These are phyloP conservation scores for Platismatia glauca DNA, from an alignment of 495 filamentous ascomycete species.

Conservation along the genomic window DNA sequence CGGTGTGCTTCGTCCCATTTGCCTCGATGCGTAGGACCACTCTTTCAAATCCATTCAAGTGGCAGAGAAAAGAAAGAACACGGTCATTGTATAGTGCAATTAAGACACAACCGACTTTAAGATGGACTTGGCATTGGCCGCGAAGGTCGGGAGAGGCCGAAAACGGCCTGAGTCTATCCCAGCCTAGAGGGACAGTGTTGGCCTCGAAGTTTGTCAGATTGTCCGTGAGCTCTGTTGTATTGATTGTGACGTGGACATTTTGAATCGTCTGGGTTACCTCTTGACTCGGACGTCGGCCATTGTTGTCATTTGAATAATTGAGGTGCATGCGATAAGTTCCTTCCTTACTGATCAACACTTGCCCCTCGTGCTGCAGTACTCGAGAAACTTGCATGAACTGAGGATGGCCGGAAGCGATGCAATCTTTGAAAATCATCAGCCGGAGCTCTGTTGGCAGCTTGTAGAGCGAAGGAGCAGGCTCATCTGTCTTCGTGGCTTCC, in stretches of 20 bases:
- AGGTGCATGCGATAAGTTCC: not conserved
- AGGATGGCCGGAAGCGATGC: not conserved
- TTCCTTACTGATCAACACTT: not conserved
- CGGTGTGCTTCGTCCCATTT: not conserved
- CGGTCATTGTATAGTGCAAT: too few species aligned
- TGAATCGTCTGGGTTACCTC: not conserved
- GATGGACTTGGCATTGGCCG: not conserved
- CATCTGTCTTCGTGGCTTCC: not conserved
- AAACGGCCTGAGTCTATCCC: too few species aligned
- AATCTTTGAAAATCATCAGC: not conserved
- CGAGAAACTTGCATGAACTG: not conserved
- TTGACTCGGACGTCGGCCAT: not conserved
- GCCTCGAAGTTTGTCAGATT: too few species aligned
- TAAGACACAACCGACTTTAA: not conserved
- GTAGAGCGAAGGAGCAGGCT: not conserved
- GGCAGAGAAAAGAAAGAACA: too few species aligned
- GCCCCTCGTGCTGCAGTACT: not conserved
- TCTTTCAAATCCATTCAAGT: not conserved
- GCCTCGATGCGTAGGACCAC: not conserved
- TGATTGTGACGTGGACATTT: not conserved
- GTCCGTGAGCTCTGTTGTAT: not conserved
- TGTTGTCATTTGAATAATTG: not conserved
- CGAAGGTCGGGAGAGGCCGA: too few species aligned
- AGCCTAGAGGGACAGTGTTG: too few species aligned
- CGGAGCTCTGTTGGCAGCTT: not conserved